Base-by-base conservation (phyloP, 352 stramenopile species). In the Globisporangium takayamanum region DNA sequence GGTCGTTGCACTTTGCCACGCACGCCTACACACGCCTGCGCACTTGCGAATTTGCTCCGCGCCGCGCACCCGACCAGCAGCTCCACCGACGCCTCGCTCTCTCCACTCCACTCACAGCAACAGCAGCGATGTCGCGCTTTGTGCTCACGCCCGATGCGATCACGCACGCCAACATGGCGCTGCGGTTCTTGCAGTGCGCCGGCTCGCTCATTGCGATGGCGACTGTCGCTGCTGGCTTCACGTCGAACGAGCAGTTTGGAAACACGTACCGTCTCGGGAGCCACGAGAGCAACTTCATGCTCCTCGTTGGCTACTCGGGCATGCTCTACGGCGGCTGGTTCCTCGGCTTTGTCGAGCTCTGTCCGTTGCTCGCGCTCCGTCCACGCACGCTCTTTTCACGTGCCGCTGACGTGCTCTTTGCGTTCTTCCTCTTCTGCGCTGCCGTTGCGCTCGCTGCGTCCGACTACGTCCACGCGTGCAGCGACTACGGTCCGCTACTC, bases 381-480 rank as follows among this genome's bases (percentile, higher is more conserved):
- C 73, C 73, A 30, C 50, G 56, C 41, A 48, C 64, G 22, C 28
- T 63, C 15, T 30, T 82, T 26, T 68, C 66, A 7, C 71, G 67
- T 46, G 20, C 36, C 15, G 45, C 68, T 20, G 74, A 87, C 47
- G 37, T 5, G 30, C 39, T 76, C 0, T 28, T 84, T 20, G 55
- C 59, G 16, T 20, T 67, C 18, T 41, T 78, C 15, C 64, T 70
- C 20, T 44, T 84, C 10, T 62, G 28, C 42, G 64, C 64, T 8
- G 69, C 66, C 0, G 46, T 78, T 18, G 60, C 58, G 11, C 58
- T 84, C 47, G 33, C 39, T 25, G 26, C 42, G 11, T 72, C 63
- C 26, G 66, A 73, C 45, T 74, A 72, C 50, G 67, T 71, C 11
- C 46, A 63, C 49, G 39, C 70, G 30, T 84, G 76, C 42, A 62